Conservation (phyloP, 768 basidiomycete genomes). For the Cyclocybe aegerita region DNA sequence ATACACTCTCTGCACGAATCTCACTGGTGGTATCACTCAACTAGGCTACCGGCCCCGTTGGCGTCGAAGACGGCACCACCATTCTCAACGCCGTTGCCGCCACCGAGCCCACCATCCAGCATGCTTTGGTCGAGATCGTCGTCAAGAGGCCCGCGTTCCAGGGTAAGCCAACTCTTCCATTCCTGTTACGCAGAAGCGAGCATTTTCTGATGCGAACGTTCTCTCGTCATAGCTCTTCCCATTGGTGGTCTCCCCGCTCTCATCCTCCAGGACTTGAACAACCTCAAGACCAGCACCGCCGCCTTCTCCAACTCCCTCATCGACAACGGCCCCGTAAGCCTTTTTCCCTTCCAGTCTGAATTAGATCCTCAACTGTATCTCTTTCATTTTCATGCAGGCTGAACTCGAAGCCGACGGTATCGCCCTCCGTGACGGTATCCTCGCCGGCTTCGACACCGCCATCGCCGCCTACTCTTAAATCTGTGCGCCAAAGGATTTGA, state of each 20-base stretch:
- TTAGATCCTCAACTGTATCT: not conserved
- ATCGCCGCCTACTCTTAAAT: constrained; percentile 20
- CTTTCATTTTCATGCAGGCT: constrained; percentile 16
- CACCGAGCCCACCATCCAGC: constrained; percentile 24
- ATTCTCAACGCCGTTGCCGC: constrained; percentile 22
- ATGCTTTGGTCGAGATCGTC: constrained; percentile 21
- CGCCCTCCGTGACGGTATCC: constrained; percentile 14
- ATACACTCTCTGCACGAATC: not conserved
- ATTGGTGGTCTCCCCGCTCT: constrained; percentile 28
- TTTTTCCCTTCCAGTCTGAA: not conserved
- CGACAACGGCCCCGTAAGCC: constrained; percentile 23
- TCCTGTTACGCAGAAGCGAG: not conserved
- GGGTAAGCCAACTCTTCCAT: not conserved
- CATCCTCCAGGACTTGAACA: constrained; percentile 25
- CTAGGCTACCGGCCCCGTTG: constrained; percentile 22
- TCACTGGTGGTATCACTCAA: not conserved
- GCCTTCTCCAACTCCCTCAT: constrained; percentile 24
- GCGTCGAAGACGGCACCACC: constrained; percentile 21
- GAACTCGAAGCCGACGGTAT: constrained; percentile 17
- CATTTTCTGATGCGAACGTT: too few species aligned
- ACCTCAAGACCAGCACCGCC: constrained; percentile 18
- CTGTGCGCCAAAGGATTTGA: too few species aligned
- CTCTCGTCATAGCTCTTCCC: constrained; percentile 19
- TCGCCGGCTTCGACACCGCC: constrained; percentile 24
- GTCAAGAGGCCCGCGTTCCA: constrained; percentile 24